Evolutionary conservation across 83 land plant species (phyloP).

Genomic region (Picea abies): DNA sequence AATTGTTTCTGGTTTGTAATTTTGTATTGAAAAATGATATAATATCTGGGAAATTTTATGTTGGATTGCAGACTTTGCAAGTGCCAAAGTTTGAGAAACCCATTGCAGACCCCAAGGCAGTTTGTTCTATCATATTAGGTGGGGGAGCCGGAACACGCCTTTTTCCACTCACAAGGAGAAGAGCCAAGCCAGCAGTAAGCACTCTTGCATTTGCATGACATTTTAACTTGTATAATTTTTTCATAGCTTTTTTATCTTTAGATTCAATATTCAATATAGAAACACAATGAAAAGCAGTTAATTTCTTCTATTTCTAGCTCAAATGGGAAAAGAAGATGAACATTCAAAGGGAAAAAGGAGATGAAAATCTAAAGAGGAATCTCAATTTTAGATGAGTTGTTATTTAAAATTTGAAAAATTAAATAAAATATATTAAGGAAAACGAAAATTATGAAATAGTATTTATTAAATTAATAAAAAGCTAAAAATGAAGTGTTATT

Average conservation of each 20-base stretch:
- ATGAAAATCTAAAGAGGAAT: too few relatives aligned
- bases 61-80: too few relatives aligned
- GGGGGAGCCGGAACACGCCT: constrained; percentile 79
- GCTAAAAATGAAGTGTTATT: too few relatives aligned
- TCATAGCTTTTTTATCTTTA: too few relatives aligned
- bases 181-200: constrained; percentile 82
- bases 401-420: not conserved
- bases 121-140: constrained; percentile 69
- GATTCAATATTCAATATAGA: not conserved
- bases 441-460: too few relatives aligned
- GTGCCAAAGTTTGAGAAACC: constrained; percentile 11
- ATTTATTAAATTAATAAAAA: too few relatives aligned
- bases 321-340: not conserved
- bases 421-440: not conserved
- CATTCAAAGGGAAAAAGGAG: too few relatives aligned
- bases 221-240: too few relatives aligned
- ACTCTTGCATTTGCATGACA: not conserved
- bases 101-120: constrained; percentile 59
- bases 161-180: constrained; percentile 74
- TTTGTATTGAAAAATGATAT: too few relatives aligned
- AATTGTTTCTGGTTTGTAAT: too few relatives aligned
- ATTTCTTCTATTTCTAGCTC: not conserved
- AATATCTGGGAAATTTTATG: too few relatives aligned
- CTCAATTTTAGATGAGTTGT: not conserved
- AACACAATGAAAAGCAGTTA: not conserved